These are phyloP conservation scores for Phallus indusiatus DNA, from an alignment of 768 basidiomycete species.

Conservation along the genomic window DNA sequence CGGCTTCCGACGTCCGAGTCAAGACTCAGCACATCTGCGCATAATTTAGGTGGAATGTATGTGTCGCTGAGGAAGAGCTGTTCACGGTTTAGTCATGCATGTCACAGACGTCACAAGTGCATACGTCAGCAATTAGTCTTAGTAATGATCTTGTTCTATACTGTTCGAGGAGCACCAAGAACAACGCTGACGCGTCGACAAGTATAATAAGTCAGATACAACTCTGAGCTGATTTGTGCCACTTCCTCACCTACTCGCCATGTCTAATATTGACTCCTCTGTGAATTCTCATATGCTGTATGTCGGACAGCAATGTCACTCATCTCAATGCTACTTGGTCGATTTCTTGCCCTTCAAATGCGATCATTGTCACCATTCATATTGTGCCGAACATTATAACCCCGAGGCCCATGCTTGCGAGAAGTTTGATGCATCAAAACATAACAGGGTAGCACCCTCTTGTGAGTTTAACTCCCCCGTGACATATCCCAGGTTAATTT, in stretches of 20 bases:
- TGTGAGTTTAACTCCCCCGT: slow-evolving; percentile 37
- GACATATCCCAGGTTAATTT: neutral
- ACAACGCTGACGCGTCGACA: neutral
- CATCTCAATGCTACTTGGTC: slow-evolving; percentile 54
- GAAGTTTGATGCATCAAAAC: slow-evolving; percentile 60
- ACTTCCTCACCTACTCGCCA: neutral
- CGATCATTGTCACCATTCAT: slow-evolving; percentile 60
- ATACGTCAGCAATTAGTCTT: neutral
- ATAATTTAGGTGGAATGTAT: too few species aligned
- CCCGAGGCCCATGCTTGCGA: slow-evolving; percentile 58
- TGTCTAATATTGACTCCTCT: slow-evolving; percentile 1
- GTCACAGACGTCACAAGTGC: neutral
- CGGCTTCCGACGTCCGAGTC: too few species aligned
- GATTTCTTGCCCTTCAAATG: slow-evolving; percentile 87
- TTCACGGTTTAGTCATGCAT: too few species aligned
- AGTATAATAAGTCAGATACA: neutral
- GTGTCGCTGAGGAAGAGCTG: too few species aligned
- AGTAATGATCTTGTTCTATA: neutral
- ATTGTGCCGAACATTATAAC: slow-evolving; percentile 74
- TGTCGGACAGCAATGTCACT: slow-evolving; percentile 65
- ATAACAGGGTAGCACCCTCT: slow-evolving; percentile 67
- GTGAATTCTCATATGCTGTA: slow-evolving; percentile 38
- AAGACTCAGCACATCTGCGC: too few species aligned
- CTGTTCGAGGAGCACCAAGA: neutral
- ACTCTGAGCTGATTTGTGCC: neutral